Evolutionary conservation across 2,329 filamentous ascomycete genomes (phyloP), one percentile per base, ranked within the genome.

Genomic region (Ascochyta pisi): DNA sequence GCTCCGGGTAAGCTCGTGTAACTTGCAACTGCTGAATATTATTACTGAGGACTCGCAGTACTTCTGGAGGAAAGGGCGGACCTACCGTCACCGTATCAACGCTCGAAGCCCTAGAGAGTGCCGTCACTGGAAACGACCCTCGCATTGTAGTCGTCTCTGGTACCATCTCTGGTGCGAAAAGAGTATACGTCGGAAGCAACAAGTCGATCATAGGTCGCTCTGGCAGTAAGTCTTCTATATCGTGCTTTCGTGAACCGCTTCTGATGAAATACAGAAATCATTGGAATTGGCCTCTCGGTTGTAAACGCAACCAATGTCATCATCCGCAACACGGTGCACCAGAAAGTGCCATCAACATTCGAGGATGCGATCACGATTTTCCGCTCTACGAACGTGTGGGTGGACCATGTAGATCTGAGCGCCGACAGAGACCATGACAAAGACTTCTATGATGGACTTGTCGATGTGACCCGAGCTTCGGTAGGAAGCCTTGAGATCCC

Each of bases 341-440:
- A 76, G 53, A 78, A 81, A 37, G 78, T 82, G 0, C 71, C 66
- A 3, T 66, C 56, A 4, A 50, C 45, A 4, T 54, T 75, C 24
- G 79, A 80, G 29, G 83, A 85, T 67, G 77, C 80, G 23, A 76
- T 85, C 44, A 76, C 77, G 0, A 73, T 83, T 1, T 75, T 83
- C 51, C 66, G 67, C 5, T 76, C 78, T 1, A 80, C 69, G 3
- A 82, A 82, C 42, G 76, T 85, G 15, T 89, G 86, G 86, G 76
- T 89, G 48, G 86, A 89, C 74, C 86, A 89, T 76, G 79, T 79
- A 67, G 86, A 89, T 58, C 77, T 89, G n/a, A 84, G 81, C 3
- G 84, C 82, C 29, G 81, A 88, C 73, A 68, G 72, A 27, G 76
- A 80, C 58, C 76, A 83, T 64, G 83, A 80, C 77, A 89, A 89